phyloP scores from a whole-genome alignment of 2,329 filamentous ascomycete genomes.

The Biscogniauxia mediterranea region DNA sequence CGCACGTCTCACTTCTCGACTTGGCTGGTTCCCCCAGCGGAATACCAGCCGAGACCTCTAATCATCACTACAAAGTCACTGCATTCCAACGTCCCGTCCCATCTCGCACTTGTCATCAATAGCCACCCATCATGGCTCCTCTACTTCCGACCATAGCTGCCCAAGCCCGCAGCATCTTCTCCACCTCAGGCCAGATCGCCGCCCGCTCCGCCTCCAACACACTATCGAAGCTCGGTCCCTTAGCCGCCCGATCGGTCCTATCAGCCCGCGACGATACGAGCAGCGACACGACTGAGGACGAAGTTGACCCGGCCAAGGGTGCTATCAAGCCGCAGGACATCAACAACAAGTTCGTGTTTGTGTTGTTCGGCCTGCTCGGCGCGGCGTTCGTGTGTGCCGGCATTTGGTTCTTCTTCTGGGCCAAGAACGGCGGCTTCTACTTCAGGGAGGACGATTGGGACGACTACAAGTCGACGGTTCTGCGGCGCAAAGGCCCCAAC shows the following conservation, averaged over 20 bases:
- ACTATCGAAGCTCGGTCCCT: constrained; percentile 38
- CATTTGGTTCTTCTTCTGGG: constrained; percentile 99
- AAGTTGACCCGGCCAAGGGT: constrained; percentile 44
- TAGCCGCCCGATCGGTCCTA: constrained; percentile 44
- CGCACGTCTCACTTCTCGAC: constrained; percentile 4
- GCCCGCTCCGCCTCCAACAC: constrained; percentile 29
- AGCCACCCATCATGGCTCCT: constrained; percentile 30
- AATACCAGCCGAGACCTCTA: constrained; percentile 23
- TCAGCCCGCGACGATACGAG: constrained; percentile 36
- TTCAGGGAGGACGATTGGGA: constrained; percentile 91
- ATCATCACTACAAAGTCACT: not conserved
- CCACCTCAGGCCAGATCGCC: constrained; percentile 25
- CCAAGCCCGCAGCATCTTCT: constrained; percentile 29
- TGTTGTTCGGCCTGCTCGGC: constrained; percentile 81
- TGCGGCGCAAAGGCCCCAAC: constrained; percentile 85
- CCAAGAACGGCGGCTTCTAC: constrained; percentile 90
- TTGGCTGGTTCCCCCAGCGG: constrained; percentile 30
- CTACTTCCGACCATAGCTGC: constrained; percentile 30
- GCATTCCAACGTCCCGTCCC: not conserved
- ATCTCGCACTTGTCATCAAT: constrained; percentile 4
- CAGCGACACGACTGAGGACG: constrained; percentile 23
- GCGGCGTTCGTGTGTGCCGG: constrained; percentile 68
- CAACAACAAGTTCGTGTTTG: constrained; percentile 73
- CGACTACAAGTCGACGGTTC: constrained; percentile 93
- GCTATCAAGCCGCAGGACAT: constrained; percentile 54